Evolutionary conservation across 2,329 filamentous ascomycete species (phyloP), one percentile per base, ranked within the genome.

Genomic region (Fonsecaea nubica): DNA sequence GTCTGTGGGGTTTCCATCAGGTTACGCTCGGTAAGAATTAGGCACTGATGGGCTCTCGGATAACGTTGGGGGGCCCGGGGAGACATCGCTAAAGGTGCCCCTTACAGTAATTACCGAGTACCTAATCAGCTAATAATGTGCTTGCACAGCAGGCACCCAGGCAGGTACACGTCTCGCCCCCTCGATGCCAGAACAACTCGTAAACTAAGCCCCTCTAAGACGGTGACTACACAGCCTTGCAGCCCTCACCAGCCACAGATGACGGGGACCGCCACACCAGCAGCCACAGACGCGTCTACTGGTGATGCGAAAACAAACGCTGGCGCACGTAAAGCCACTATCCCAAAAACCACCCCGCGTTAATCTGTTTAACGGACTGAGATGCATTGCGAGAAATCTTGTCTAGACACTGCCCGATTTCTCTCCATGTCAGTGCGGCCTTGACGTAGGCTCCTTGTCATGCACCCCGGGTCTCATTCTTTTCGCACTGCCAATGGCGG

Each of bases 401-500:
- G 32, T 35, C 57, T 50, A 18, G n/a, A 7, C 45, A 25, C 45
- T 25, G 8, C 45, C 45, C 5, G n/a, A 50, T 5, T 13, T 13
- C 45, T 25, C 8, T 50, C n/a, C 2, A 48, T n/a, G 48, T 12
- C 6, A 59, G 42, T 32, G 40, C 38, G 3, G 13, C n/a, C 25
- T 45, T 59, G 18, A n/a, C 53, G 52, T 36, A 33, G 8, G 21
- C 45, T 13, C 53, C 33, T 52, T 67, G 68, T 67, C 68, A 69
- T 69, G 68, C 68, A 2, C 58, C n/a, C 9, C 25, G 50, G n/a
- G 15, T 59, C 36, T 53, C 55, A 40, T 32, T n/a, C 25, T 33
- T 52, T 54, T 15, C 42, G 42, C 63, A 64, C 38, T 58, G 65
- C 79, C 79, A 76, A 87, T 87, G 84, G 82, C 85, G 73, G 83